Evolutionary conservation across 306 rosid genomes (phyloP).

Genomic region (Ormosia semicastrata): DNA sequence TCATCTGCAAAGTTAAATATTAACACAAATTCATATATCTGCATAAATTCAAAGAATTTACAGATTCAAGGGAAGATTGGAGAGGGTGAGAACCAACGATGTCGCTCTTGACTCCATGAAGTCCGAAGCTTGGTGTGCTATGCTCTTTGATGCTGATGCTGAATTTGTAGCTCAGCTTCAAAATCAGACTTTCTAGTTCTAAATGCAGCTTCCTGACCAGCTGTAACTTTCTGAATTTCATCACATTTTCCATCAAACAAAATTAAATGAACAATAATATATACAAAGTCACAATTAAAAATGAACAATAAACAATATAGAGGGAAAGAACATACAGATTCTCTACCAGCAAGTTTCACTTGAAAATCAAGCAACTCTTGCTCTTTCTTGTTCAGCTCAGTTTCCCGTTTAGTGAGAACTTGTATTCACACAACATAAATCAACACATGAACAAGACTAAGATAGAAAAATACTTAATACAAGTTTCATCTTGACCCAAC

Average conservation of each 20-base stretch:
- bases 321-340: constrained; percentile 49
- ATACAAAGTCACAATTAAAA: background rate
- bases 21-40: background rate
- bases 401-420: constrained; percentile 46
- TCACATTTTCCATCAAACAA: constrained; percentile 30
- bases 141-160: too few relatives aligned
- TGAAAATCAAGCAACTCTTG: constrained; percentile 53
- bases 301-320: constrained; percentile 1
- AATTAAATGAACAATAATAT: background rate
- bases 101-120: too few relatives aligned
- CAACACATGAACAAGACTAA: constrained; percentile 7
- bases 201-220: constrained; percentile 61
- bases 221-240: constrained; percentile 59
- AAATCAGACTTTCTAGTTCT: constrained; percentile 48
- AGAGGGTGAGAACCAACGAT: too few relatives aligned
- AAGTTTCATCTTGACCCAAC: background rate
- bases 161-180: constrained; percentile 67
- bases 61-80: too few relatives aligned
- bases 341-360: constrained; percentile 51
- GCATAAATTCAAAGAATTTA: background rate
- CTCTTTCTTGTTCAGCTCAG: constrained; percentile 53
- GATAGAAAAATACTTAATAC: background rate
- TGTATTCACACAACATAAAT: constrained; percentile 30
- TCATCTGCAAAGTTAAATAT: background rate
- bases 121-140: too few relatives aligned